Base-by-base conservation (phyloP, 2,329 filamentous ascomycete genomes). In the Botrytis fragariae region DNA sequence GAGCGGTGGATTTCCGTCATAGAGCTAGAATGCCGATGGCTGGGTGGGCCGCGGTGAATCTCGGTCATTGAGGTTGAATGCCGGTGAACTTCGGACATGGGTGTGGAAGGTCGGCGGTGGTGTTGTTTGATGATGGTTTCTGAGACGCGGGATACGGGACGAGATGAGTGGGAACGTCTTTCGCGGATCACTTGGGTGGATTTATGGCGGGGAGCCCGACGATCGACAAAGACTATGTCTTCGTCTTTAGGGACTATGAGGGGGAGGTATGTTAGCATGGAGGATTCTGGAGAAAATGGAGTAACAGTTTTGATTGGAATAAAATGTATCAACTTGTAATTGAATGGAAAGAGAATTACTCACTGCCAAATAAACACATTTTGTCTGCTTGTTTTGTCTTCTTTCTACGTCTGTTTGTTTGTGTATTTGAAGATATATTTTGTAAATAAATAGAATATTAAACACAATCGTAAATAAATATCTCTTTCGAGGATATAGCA, bases 181-280 rank as follows among this genome's bases (percentile, higher is more conserved):
- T 54, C 37, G 37, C 44, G 62, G 42, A 68, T 10, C 22, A 72
- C 45, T 37, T 67, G 45, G 29, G 54, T 57, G 48, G 48, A 57
- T 54, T 57, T 65, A 37, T 10, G 70, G n/a, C 70, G 70, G 39
- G 70, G 61, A 4, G 48, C 39, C 6, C 62, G 70, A 3, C 62
- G 70, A 29, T 72, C 70, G 16, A 72, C 70, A 51, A 72, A 72
- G 35, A 72, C 70, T 67, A 72, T 68, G 9, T 65, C 61, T 54
- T 72, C 70, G 48, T 67, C 61, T 72, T 72, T 72, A 9, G 70
- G 70, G 20, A 72, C 70, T 72, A 18, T 37, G 29, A 25, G 20
- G 37, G 37, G 6, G 35, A n/a, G 29, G 12, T 35, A 54, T 65
- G 69, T 71, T 54, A 71, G 60, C 18, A 42, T 18, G 44, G 9